Percentiles rank a stretch among this genome's conserved stretches.
These are phyloP conservation scores for Urtica urens DNA, from an alignment of 306 rosid genomes.

Conservation along the genomic window DNA sequence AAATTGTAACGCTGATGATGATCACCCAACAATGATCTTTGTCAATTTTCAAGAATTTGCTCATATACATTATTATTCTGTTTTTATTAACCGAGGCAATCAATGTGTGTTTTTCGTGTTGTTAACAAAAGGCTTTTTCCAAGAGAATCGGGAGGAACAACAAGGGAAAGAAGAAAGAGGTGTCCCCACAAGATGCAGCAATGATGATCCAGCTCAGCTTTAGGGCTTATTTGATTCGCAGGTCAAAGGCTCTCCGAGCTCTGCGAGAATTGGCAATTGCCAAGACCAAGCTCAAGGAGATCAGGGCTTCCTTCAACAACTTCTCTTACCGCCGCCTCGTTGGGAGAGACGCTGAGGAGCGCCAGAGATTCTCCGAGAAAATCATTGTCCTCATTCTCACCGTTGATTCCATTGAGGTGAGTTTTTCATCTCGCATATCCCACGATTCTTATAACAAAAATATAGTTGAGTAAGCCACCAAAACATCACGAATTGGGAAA, in stretches of 20 bases:
- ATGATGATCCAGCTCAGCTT: constrained; percentile 57
- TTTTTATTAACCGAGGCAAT: too few relatives aligned
- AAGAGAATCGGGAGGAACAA: constrained; percentile 40
- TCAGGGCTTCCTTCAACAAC: constrained; percentile 63
- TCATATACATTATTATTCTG: too few relatives aligned
- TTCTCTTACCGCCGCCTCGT: constrained; percentile 48
- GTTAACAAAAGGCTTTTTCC: constrained; percentile 54
- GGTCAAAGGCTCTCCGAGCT: constrained; percentile 77
- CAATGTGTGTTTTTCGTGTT: constrained; percentile 3
- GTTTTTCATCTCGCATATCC: too few relatives aligned
- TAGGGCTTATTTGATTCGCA: constrained; percentile 60
- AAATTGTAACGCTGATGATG: too few relatives aligned
- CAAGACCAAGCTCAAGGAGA: constrained; percentile 73
- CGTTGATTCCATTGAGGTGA: constrained; percentile 69
- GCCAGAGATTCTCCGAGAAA: constrained; percentile 73
- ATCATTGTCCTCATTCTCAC: constrained; percentile 84
- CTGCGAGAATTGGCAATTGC: constrained; percentile 73
- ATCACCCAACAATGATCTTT: too few relatives aligned
- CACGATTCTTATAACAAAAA: too few relatives aligned
- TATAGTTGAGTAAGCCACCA: too few relatives aligned
- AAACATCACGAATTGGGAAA: too few relatives aligned
- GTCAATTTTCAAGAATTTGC: too few relatives aligned
- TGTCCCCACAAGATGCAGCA: constrained; percentile 87
- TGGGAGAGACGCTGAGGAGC: constrained; percentile 55
- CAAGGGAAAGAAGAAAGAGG: constrained; percentile 74